These are phyloP conservation scores for Pelomyxa schiedti DNA, from an alignment of 78 protist genomes.

Conservation along the genomic window DNA sequence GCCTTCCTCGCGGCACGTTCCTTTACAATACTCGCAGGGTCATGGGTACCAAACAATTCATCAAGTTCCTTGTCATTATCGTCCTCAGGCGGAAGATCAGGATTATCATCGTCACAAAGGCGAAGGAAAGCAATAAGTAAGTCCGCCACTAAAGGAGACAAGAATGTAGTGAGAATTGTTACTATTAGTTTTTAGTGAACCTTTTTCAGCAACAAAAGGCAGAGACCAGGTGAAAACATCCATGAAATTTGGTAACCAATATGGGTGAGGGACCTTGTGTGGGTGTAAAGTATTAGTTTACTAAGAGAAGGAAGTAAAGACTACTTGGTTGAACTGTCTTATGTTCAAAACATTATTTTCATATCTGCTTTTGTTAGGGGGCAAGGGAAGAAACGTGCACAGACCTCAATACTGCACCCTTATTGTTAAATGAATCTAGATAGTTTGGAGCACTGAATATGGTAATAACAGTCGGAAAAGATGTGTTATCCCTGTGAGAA, in stretches of 20 bases:
- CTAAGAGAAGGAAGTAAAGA: no score
- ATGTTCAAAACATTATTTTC: constrained; percentile 89
- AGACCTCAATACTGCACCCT: constrained; percentile 64
- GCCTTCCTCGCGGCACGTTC: constrained; percentile 58
- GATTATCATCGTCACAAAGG: constrained; percentile 61
- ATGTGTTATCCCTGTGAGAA: constrained; percentile 51
- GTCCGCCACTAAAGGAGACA: constrained; percentile 38
- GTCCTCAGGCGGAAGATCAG: no score
- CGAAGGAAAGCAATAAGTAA: constrained; percentile 19
- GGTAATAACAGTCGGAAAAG: constrained; percentile 96
- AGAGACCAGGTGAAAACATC: constrained; percentile 95
- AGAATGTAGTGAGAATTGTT: constrained; percentile 7
- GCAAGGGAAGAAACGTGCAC: background rate
- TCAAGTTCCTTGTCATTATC: constrained; percentile 24
- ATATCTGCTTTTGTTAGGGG: constrained; percentile 28
- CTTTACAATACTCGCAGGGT: constrained; percentile 40
- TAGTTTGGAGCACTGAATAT: constrained; percentile 98
- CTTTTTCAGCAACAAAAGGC: constrained; percentile 96
- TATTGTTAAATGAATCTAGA: constrained; percentile 91
- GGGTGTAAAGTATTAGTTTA: no score
- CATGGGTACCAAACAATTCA: constrained; percentile 12
- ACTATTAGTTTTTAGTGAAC: background rate
- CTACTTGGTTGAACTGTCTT: constrained; percentile 81
- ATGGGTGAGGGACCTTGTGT: constrained; percentile 96
- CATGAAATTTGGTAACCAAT: constrained; percentile 96